Base-by-base conservation (phyloP, 1,284 basidiomycete species). In the Heterobasidion occidentale region DNA sequence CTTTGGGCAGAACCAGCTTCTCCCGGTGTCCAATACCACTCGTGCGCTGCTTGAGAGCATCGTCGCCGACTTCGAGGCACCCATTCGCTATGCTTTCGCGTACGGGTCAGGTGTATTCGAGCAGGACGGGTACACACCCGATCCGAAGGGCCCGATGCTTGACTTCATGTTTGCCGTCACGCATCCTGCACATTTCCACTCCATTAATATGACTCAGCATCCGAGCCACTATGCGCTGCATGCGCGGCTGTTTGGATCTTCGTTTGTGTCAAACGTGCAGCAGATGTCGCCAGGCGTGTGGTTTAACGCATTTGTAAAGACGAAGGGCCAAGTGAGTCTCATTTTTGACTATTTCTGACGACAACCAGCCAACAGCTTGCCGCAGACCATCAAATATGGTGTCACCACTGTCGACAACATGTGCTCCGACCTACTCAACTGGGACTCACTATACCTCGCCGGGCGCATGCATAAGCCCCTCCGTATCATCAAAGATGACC, bases 401-500 rank as follows among this genome's bases (percentile, higher is more conserved):
- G 87, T 98, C 33, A 94, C 96, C 36, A 93, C 92, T 0, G 82
- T 97, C 8, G 91, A 96, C 63, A 88, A 87, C 56, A 80, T 99
- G 35, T 93, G 90, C 63, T 80, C 84, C 1, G 97, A 99, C 68
- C 75, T 99, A 46, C 77, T 95, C 46, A 90, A 93, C 65, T 99
- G 97, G 96, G 82, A 86, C 48, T 86, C 92, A 17, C 80, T 99
- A 8, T 99, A 99, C 71, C 84, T 98, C 49, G 90, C 93, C 1
- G 97, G 96, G 0, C 81, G 96, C 20, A 94, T 99, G 86, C 96
- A 99, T 74, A 99, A 99, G 71, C 96, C 97, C 0, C 78, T 94
- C 52, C 84, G 92, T 48, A 92, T 94, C 63, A 89, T 97, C 70
- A 86, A 83, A 66, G 88, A 92, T 65, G 90, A 95, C 67, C 85